Base-by-base conservation (phyloP, 345 rosid species). In the Passiflora organensis region DNA sequence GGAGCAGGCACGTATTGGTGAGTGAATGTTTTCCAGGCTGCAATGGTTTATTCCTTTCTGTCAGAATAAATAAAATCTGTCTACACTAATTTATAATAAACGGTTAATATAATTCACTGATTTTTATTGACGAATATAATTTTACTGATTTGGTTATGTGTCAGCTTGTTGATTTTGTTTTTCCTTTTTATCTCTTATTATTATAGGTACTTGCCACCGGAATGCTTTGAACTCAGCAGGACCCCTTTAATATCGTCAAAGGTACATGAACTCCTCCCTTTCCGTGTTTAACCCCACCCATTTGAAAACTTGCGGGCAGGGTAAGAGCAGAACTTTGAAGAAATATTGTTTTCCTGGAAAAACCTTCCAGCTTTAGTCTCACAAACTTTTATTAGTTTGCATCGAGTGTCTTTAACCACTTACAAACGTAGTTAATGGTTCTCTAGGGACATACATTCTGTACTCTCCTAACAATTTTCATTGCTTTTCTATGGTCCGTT, bases 1-100 rank as follows among this genome's bases (percentile, higher is more conserved):
- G 99, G 99, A 70, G 99, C 99, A 62, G 99, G 99, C 72, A 89
- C 99, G 36, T 89, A 94, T 72, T 94, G 99, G 99, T 89, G 62
- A 80, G 85, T 56, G 1, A 16, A 64, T 54, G 43, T 57, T 36
- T 22, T 32, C 50, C 45, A 18, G 46, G 50, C 22, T 37, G 41
- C 20, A 58, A 49, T 44, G 34, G 15, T 44, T 0, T 22, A 14
- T 25, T 32, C 38, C 15, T 24, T 23, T 23, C n/a, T 28, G 48
- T 43, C 17, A 48, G 46, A 32, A 32, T 34, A 9, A 12, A 37
- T 10, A 14, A 32, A 48, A 23, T 43, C 18, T 25, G 6, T 19
- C 23, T 12, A 2, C 16, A 20, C 32, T 56, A 17, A 18, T 58
- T 16, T 20, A 15, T 24, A 24, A 28, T 24, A 10, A 23, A 58